Evolutionary conservation across 2,329 filamentous ascomycete species (phyloP).

Genomic region (Colletotrichum tropicicola): DNA sequence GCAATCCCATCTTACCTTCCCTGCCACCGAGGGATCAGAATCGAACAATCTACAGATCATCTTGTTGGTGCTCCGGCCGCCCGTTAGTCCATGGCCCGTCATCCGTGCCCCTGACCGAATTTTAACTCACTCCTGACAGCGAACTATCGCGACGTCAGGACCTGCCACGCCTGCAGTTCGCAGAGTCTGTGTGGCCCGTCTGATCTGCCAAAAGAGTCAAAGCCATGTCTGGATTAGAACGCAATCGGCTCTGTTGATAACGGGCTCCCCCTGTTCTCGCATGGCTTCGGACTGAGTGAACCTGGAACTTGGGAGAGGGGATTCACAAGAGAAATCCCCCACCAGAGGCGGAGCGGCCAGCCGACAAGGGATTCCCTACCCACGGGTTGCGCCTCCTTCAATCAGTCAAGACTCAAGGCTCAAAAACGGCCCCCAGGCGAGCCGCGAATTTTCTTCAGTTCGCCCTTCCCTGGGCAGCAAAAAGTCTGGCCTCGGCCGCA

Average conservation of each 20-base stretch:
- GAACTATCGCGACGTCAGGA: not conserved
- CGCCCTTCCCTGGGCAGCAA: too few relatives aligned
- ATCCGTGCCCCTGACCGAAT: not conserved
- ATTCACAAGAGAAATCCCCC: not conserved
- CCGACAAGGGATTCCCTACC: not conserved
- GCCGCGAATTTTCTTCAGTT: not conserved
- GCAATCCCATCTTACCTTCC: not conserved
- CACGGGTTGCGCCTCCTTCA: not conserved
- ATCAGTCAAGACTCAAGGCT: not conserved
- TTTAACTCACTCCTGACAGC: not conserved
- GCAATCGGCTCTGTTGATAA: not conserved
- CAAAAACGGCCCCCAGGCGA: not conserved
- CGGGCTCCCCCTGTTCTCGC: slow-evolving; percentile 2
- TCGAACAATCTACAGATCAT: slow-evolving; percentile 3
- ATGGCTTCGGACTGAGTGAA: not conserved
- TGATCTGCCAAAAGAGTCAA: slow-evolving; percentile 10
- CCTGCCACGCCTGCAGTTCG: slow-evolving; percentile 12
- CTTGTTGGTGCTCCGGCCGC: not conserved
- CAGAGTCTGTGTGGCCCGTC: not conserved
- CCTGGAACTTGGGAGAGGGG: not conserved
- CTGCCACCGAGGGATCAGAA: slow-evolving; percentile 6
- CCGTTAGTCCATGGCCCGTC: not conserved
- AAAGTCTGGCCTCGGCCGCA: slow-evolving; percentile 17
- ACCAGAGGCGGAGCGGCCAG: not conserved
- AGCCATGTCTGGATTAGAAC: slow-evolving; percentile 9